These are phyloP conservation scores for Kappamyces sp. DNA, from an alignment of 192 early-diverging fungal genomes.

Conservation along the genomic window DNA sequence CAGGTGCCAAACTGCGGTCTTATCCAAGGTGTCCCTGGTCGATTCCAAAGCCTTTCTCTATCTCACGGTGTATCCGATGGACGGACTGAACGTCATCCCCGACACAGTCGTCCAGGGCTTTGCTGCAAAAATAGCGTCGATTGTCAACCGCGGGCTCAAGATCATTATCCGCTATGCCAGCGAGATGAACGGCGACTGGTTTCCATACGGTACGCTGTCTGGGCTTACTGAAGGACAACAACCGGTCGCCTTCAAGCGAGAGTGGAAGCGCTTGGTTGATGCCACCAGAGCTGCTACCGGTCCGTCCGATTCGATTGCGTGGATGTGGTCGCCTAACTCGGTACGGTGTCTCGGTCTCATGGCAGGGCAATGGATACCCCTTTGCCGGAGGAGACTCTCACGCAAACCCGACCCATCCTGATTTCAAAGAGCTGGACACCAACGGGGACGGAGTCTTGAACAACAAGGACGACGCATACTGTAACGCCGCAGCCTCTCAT, in stretches of 20 bases:
- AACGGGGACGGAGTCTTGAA: constrained; percentile 40
- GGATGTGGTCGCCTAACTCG: constrained; percentile 34
- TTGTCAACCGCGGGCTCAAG: constrained; percentile 11
- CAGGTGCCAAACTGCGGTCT: too few relatives aligned
- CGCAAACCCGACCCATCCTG: background rate
- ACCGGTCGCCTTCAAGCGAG: constrained; percentile 13
- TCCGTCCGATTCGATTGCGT: constrained; percentile 13
- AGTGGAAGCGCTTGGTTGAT: constrained; percentile 19
- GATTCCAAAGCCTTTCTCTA: constrained; percentile 18
- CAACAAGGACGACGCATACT: constrained; percentile 40
- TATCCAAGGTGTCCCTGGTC: too few relatives aligned
- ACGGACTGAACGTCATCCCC: constrained; percentile 25
- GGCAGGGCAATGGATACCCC: constrained; percentile 18
- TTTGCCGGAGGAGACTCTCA: constrained; percentile 12
- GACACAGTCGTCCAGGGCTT: constrained; percentile 15
- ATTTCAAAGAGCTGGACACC: constrained; percentile 24
- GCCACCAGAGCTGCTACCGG: constrained; percentile 4
- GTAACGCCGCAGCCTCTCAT: too few relatives aligned
- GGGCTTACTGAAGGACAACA: background rate
- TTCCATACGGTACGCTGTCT: constrained; percentile 14
- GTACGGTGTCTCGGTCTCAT: constrained; percentile 13
- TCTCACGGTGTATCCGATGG: constrained; percentile 34
- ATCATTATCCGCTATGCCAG: constrained; percentile 33
- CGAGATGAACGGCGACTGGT: constrained; percentile 43
- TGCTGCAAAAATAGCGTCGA: background rate